Percentiles rank a stretch among this genome's conserved stretches.
phyloP scores from a whole-genome alignment of 2,329 filamentous ascomycete species.

The Calonectria leucothoes region DNA sequence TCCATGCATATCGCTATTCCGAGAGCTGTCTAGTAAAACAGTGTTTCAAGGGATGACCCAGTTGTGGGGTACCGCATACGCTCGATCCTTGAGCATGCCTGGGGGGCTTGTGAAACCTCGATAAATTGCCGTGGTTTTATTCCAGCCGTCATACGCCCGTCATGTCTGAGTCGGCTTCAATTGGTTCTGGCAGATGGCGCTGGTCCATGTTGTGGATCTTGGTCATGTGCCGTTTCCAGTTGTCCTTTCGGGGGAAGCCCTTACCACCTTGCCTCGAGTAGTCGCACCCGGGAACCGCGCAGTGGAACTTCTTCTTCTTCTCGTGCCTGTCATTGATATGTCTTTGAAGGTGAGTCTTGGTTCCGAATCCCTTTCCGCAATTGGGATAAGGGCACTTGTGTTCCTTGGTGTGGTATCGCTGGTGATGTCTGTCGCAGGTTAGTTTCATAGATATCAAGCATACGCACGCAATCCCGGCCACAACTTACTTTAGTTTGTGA shows the following conservation, averaged over 20 bases:
- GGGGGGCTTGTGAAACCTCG: neutral
- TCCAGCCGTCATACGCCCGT: slow-evolving; percentile 30
- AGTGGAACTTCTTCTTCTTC: slow-evolving; percentile 71
- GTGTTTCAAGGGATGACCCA: neutral
- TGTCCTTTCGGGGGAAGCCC: slow-evolving; percentile 71
- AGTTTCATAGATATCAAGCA: neutral
- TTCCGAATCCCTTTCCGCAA: slow-evolving; percentile 69
- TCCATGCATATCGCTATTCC: slow-evolving; percentile 9
- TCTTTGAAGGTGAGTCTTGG: slow-evolving; percentile 70
- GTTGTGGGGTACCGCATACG: neutral
- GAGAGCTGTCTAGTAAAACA: slow-evolving; percentile 21
- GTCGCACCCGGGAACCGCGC: slow-evolving; percentile 63
- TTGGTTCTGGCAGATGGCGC: slow-evolving; percentile 53
- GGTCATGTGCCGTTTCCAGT: slow-evolving; percentile 72
- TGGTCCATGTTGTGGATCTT: slow-evolving; percentile 66
- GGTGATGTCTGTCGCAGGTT: slow-evolving; percentile 61
- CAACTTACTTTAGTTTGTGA: slow-evolving; percentile 68
- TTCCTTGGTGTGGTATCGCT: slow-evolving; percentile 69
- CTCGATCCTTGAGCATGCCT: neutral
- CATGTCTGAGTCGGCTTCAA: slow-evolving; percentile 53
- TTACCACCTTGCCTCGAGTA: slow-evolving; percentile 69
- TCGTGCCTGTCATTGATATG: slow-evolving; percentile 72
- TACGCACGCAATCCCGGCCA: too few species aligned
- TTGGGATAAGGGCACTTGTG: slow-evolving; percentile 66
- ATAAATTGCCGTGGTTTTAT: neutral